These are phyloP conservation scores for Calocybe gangraenosa DNA, from an alignment of 768 basidiomycete genomes.

Conservation along the genomic window DNA sequence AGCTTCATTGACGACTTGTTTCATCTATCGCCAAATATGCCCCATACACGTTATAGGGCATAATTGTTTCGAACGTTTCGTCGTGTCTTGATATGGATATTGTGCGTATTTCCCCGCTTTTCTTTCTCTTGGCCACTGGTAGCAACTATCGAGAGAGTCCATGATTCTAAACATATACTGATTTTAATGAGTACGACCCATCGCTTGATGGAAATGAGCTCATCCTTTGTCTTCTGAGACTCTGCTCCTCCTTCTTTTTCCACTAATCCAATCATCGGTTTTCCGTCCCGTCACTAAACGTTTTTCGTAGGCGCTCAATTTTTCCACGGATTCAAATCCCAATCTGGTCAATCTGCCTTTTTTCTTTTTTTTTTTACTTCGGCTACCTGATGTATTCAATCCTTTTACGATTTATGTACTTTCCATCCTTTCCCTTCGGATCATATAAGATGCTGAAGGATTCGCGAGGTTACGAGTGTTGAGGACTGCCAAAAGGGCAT, in stretches of 20 bases:
- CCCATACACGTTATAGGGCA: background rate
- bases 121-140: background rate
- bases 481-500: no score
- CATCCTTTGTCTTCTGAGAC: constrained; percentile 33
- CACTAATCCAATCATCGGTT: constrained; percentile 3
- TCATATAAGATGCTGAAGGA: background rate
- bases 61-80: no score
- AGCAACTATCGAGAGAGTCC: no score
- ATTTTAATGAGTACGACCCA: constrained; percentile 50
- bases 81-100: no score
- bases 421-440: background rate
- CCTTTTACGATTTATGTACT: background rate
- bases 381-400: background rate
- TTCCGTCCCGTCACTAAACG: no score
- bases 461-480: no score
- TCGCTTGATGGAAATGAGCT: constrained; percentile 31
- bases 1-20: no score
- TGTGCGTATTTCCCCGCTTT: background rate
- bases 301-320: no score
- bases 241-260: constrained; percentile 9
- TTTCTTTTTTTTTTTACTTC: background rate
- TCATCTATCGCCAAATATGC: no score
- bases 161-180: constrained; percentile 41
- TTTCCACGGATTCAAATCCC: no score
- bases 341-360: no score